Base-by-base conservation (phyloP, 2,329 filamentous ascomycete genomes). In the Colletotrichum phormii region DNA sequence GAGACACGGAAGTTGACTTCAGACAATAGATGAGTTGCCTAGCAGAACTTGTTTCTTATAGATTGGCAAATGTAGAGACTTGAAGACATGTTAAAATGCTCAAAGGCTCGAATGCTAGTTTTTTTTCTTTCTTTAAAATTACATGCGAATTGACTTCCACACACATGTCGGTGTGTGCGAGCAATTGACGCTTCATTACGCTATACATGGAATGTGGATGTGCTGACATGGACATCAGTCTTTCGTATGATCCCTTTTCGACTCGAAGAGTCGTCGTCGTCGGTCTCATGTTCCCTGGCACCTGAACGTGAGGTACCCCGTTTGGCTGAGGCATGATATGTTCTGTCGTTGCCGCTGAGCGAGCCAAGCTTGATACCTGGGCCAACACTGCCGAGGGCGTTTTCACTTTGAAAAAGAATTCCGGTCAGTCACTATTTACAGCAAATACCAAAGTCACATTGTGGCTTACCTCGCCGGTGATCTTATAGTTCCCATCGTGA, bases 301-400 rank as follows among this genome's bases (percentile, higher is more conserved):
- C 18, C 46, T 6, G 65, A 42, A 18, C 37, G 37, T 18, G 49
- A 18, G 18, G 46, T 33, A 2, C 33, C 15, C 15, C 37, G 11
- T n/a, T 46, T 71, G 6, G 62, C 55, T 5, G 67, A 66, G 35
- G 46, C 55, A 9, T 61, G 55, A 22, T 71, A 71, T 5, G 55
- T n/a, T 18, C 42, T 53, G 5, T 70, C 46, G 26, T 55, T 42
- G 26, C 59, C 55, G n/a, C 53, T 66, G 24, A 71, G 29, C 3
- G 67, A 71, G 46, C 63, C 55, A 11, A 71, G 67, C 26, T 71
- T 71, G n/a, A 71, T 66, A 4, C 60, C 67, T 24, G 62, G 67
- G 26, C 67, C 67, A 18, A 55, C 55, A 24, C 67, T 71, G n/a
- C 54, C 62, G 18, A 71, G 62, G 18, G 29, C 67, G 24, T 66